Percentiles rank a stretch among this genome's conserved stretches.
Evolutionary conservation across 441 rosid species (phyloP).

Genomic region (Hura crepitans): DNA sequence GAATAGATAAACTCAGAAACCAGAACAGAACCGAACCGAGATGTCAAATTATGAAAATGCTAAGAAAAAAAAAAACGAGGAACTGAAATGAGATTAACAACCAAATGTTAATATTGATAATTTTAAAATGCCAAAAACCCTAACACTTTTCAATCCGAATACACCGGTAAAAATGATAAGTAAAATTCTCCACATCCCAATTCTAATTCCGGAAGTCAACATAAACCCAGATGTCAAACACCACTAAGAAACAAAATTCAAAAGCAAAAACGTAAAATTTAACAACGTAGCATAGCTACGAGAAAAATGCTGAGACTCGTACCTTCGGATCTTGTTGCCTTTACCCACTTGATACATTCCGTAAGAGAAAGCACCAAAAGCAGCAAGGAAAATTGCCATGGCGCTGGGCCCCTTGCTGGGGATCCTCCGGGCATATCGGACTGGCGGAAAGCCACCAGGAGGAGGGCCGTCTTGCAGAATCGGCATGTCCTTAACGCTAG

Average conservation of each 20-base stretch:
- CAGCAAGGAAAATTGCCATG: constrained; percentile 70
- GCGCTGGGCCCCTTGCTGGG: constrained; percentile 91
- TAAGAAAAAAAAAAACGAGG: not conserved
- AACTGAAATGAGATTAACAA: not conserved
- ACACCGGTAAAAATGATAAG: not conserved
- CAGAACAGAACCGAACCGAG: not conserved
- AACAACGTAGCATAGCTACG: not conserved
- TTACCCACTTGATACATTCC: constrained; percentile 96
- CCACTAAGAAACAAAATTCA: not conserved
- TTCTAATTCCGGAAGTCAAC: not conserved
- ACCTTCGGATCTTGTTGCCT: constrained; percentile 94
- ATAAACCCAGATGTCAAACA: constrained; percentile 1
- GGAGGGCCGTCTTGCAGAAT: constrained; percentile 94
- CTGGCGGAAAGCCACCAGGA: constrained; percentile 90
- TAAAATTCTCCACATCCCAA: not conserved
- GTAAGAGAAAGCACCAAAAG: constrained; percentile 79
- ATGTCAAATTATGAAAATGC: not conserved
- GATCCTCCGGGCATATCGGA: constrained; percentile 86
- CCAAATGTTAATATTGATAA: not conserved
- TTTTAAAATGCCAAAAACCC: constrained; percentile 7
- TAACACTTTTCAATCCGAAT: not conserved
- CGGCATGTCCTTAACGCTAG: constrained; percentile 96
- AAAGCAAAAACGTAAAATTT: not conserved
- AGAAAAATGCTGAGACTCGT: not conserved
- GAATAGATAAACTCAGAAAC: not conserved